Percentiles rank a stretch among this genome's conserved stretches.
Conservation (phyloP, 2,329 filamentous ascomycete genomes). For the Aureobasidium sp. region DNA sequence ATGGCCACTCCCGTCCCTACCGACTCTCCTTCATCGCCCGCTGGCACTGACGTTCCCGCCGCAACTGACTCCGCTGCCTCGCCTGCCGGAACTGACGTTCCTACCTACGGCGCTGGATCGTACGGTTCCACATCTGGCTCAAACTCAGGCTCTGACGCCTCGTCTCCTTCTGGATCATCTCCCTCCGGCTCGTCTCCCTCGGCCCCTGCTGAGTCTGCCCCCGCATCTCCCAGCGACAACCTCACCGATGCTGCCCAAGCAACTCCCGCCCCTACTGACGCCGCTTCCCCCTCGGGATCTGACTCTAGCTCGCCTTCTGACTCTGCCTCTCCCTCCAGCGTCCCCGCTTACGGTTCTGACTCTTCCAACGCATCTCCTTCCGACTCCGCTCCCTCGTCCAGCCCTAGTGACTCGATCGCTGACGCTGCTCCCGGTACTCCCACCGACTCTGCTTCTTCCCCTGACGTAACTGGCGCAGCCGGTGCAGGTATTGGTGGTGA, state of each 20-base stretch:
- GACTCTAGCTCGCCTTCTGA: neutral
- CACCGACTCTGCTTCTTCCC: conserved; percentile 26
- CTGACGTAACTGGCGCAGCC: conserved; percentile 20
- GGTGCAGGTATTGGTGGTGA: neutral
- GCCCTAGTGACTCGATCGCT: conserved; percentile 21
- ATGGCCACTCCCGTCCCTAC: neutral
- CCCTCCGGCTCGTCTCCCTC: conserved; percentile 2
- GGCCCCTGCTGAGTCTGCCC: conserved; percentile 1
- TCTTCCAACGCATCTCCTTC: neutral
- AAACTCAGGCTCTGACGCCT: neutral
- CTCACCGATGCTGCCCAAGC: neutral
- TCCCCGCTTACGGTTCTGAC: neutral
- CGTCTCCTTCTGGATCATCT: neutral
- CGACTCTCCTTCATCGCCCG: neutral
- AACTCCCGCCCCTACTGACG: neutral
- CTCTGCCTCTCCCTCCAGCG: neutral
- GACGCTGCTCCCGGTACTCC: conserved; percentile 33
- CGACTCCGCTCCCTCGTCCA: neutral
- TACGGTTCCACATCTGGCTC: neutral
- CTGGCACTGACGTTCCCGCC: neutral
- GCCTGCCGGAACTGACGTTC: neutral
- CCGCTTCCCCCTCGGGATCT: neutral
- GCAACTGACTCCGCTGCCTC: neutral
- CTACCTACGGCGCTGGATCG: neutral
- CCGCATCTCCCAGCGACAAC: neutral